These are phyloP conservation scores for Ustilago sp. DNA, from an alignment of 1,284 basidiomycete species.

Conservation along the genomic window DNA sequence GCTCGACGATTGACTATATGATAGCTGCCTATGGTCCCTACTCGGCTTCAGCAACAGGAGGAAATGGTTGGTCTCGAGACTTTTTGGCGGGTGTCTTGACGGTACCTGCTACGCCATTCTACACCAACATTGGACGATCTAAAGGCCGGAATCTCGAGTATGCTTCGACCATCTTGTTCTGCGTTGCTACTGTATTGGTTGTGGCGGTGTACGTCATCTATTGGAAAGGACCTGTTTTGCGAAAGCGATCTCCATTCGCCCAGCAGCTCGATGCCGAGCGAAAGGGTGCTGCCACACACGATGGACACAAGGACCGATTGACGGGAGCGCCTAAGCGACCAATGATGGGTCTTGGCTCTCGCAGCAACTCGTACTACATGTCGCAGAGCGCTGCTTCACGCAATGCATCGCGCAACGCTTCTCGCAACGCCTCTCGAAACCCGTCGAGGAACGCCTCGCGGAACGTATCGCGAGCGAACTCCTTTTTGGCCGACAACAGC, in stretches of 20 bases:
- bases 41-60: constrained; percentile 70
- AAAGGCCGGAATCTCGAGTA: constrained; percentile 66
- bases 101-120: constrained; percentile 71
- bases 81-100: constrained; percentile 71
- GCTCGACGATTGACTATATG: constrained; percentile 71
- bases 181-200: constrained; percentile 69
- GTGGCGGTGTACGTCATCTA: constrained; percentile 71
- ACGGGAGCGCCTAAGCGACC: constrained; percentile 35
- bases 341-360: constrained; percentile 28
- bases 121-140: constrained; percentile 66
- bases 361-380: constrained; percentile 42
- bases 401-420: constrained; percentile 40
- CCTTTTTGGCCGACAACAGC: constrained; percentile 35
- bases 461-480: constrained; percentile 38
- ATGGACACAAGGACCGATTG: constrained; percentile 27
- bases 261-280: constrained; percentile 36
- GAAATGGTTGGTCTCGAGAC: constrained; percentile 67
- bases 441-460: constrained; percentile 26
- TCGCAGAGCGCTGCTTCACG: constrained; percentile 39
- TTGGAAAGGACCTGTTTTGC: constrained; percentile 66
- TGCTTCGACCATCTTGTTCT: constrained; percentile 71
- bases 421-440: constrained; percentile 29
- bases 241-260: constrained; percentile 46
- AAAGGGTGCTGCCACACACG: constrained; percentile 11
- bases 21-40: constrained; percentile 71